Conservation (phyloP, 768 basidiomycete genomes). For the Rubroboletus satanas region DNA sequence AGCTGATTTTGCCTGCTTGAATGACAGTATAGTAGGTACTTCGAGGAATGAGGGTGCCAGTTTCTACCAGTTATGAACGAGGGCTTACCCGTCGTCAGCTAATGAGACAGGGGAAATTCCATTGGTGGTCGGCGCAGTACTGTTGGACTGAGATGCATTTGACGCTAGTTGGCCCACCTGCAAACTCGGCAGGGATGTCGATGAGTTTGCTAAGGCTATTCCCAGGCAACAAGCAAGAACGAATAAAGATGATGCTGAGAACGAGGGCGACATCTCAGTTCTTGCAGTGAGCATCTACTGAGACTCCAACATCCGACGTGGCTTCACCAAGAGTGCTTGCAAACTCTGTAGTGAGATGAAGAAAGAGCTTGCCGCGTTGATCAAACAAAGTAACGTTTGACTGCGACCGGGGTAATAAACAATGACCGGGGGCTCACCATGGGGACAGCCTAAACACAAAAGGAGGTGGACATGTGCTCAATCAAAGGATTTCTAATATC, state of each 20-base stretch:
- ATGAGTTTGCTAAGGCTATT: slow-evolving; percentile 4
- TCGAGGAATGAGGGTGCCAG: slow-evolving; percentile 6
- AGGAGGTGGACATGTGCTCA: neutral
- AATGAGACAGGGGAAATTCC: slow-evolving; percentile 45
- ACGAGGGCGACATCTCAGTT: slow-evolving; percentile 18
- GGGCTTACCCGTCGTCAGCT: slow-evolving; percentile 46
- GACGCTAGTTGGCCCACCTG: slow-evolving; percentile 10
- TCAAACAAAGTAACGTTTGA: neutral
- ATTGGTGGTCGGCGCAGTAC: slow-evolving; percentile 26
- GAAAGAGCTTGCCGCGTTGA: neutral
- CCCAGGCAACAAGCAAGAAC: slow-evolving; percentile 10
- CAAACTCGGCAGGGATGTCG: slow-evolving; percentile 9
- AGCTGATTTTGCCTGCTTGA: slow-evolving; percentile 55
- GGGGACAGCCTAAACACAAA: neutral
- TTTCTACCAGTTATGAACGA: slow-evolving; percentile 27
- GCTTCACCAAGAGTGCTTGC: neutral
- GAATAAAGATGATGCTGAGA: slow-evolving; percentile 8
- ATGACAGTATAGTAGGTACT: slow-evolving; percentile 71
- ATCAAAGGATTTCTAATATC: slow-evolving; percentile 4
- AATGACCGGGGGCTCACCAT: neutral
- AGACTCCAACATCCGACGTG: slow-evolving; percentile 19
- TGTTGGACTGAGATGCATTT: slow-evolving; percentile 10
- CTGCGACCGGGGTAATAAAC: neutral
- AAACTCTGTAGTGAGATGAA: neutral
- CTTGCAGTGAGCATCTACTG: slow-evolving; percentile 8